These are phyloP conservation scores for Podospora pseudoanserina DNA, from an alignment of 495 filamentous ascomycete species.

Conservation along the genomic window DNA sequence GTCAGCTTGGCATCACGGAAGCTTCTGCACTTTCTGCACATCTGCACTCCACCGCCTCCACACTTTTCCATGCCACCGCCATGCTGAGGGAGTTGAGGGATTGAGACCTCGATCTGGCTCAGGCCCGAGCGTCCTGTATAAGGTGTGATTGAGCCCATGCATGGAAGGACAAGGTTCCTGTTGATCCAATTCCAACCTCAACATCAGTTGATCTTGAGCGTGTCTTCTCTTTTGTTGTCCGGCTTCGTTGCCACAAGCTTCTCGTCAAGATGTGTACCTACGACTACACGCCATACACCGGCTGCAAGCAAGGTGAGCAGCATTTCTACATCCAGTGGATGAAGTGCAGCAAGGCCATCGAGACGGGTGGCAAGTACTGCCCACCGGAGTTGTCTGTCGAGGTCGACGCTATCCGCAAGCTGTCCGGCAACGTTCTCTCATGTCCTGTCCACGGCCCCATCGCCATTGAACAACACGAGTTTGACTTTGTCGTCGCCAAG, in stretches of 20 bases:
- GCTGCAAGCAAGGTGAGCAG: conserved; percentile 25
- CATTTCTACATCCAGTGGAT: conserved; percentile 36
- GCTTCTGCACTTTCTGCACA: neutral
- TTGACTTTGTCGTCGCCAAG: conserved; percentile 14
- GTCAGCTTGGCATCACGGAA: neutral
- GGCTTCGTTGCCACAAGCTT: conserved; percentile 8
- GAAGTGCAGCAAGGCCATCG: conserved; percentile 29
- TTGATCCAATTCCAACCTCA: neutral
- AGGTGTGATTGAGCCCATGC: neutral
- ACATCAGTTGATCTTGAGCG: neutral
- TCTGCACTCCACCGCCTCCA: conserved; percentile 2
- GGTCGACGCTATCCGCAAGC: conserved; percentile 22
- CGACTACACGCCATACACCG: conserved; percentile 32
- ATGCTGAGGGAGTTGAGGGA: neutral
- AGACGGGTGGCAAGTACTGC: conserved; percentile 25
- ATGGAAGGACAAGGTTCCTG: neutral
- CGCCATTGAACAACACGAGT: conserved; percentile 27
- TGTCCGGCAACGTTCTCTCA: conserved; percentile 28
- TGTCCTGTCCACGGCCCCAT: conserved; percentile 32
- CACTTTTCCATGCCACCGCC: neutral
- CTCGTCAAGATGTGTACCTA: conserved; percentile 30
- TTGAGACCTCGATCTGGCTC: neutral
- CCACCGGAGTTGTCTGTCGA: conserved; percentile 22
- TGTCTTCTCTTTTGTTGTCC: conserved; percentile 1
- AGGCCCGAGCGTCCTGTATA: neutral